Conservation (phyloP, 257 asterid species). For the Nyctanthes arbortristis region DNA sequence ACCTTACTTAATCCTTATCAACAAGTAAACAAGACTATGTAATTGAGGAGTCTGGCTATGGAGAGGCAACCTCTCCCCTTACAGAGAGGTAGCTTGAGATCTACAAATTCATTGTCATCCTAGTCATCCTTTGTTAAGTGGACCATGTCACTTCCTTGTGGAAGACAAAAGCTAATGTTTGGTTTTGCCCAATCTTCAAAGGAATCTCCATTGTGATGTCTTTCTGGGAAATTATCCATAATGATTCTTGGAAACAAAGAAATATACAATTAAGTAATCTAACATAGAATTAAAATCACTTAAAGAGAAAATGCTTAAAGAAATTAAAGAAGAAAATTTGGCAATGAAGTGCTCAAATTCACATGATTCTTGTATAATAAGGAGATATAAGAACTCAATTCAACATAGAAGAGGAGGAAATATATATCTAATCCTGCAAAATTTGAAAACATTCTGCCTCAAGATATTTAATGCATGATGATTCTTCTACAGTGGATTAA, state of each 20-base stretch:
- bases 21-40: no score
- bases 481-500: slow-evolving; percentile 7
- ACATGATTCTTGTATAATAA: no score
- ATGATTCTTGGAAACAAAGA: slow-evolving; percentile 36
- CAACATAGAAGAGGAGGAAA: background rate
- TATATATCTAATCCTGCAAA: slow-evolving; percentile 49
- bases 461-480: slow-evolving; percentile 18
- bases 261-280: background rate
- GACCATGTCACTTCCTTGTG: slow-evolving; percentile 33
- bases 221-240: slow-evolving; percentile 7
- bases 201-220: slow-evolving; percentile 29
- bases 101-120: no score
- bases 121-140: slow-evolving; percentile 17
- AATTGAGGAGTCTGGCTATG: no score
- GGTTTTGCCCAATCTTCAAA: slow-evolving; percentile 46
- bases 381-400: no score
- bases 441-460: slow-evolving; percentile 32
- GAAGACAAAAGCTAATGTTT: slow-evolving; percentile 43
- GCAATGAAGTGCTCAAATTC: slow-evolving; percentile 2
- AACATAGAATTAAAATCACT: no score
- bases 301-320: background rate
- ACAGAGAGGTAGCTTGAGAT: no score
- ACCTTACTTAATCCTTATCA: no score
- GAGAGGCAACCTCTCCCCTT: no score
- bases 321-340: background rate